Conservation (phyloP, 768 basidiomycete genomes). For the Calocera viscosa region DNA sequence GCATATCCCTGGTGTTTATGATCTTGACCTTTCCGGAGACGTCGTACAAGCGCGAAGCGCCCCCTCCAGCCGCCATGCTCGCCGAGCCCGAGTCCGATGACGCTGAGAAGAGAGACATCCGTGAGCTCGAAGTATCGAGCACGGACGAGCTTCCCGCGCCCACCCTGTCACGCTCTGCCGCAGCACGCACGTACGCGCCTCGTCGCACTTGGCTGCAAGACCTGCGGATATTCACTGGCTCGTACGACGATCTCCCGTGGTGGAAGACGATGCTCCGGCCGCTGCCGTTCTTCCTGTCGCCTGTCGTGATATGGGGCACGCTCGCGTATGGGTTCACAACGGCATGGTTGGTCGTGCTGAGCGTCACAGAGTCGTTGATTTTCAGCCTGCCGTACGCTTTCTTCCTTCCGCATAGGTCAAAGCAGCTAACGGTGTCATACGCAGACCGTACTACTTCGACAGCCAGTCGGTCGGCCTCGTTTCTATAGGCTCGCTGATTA, state of each 20-base stretch:
- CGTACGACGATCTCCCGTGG: background rate
- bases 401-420: background rate
- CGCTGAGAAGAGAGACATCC: background rate
- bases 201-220: background rate
- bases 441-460: slow-evolving; percentile 1
- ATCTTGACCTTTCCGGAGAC: background rate
- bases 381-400: background rate
- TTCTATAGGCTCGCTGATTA: slow-evolving; percentile 14
- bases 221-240: background rate
- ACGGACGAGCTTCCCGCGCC: background rate
- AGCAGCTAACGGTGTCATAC: background rate
- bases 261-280: slow-evolving; percentile 1
- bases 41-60: background rate
- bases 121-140: background rate
- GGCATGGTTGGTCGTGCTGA: background rate
- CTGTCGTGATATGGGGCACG: slow-evolving; percentile 2
- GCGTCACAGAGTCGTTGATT: background rate
- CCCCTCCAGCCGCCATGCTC: background rate
- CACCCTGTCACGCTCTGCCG: too few species aligned
- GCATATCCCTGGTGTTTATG: background rate
- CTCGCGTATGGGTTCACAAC: slow-evolving; percentile 1
- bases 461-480: slow-evolving; percentile 10
- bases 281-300: background rate
- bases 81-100: background rate
- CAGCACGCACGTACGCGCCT: background rate